phyloP scores from a whole-genome alignment of 768 basidiomycete species.

The Pulveroboletus ravenelii region DNA sequence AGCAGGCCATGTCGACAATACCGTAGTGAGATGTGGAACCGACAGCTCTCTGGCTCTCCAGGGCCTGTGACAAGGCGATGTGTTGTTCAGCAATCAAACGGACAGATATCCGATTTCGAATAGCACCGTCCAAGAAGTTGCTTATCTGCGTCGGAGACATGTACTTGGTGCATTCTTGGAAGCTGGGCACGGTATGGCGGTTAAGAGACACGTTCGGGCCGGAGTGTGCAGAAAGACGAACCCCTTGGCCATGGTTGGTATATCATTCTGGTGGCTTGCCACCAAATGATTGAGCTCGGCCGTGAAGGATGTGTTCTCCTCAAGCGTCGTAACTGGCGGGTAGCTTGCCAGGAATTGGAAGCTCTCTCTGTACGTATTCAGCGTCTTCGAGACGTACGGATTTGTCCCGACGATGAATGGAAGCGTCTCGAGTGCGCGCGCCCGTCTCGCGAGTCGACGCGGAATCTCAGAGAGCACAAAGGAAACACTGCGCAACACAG shows the following conservation, averaged over 20 bases:
- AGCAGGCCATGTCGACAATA: slow-evolving; percentile 69
- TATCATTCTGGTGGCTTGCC: slow-evolving; percentile 77
- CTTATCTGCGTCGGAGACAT: slow-evolving; percentile 78
- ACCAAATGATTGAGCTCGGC: slow-evolving; percentile 68
- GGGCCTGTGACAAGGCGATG: slow-evolving; percentile 71
- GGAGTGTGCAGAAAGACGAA: slow-evolving; percentile 27
- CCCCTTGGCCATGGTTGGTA: slow-evolving; percentile 90
- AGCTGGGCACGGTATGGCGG: slow-evolving; percentile 39
- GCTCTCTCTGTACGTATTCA: slow-evolving; percentile 64
- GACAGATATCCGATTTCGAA: slow-evolving; percentile 82
- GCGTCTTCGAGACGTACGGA: slow-evolving; percentile 72
- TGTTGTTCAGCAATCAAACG: slow-evolving; percentile 90
- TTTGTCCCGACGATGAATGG: slow-evolving; percentile 90
- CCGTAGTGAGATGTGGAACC: slow-evolving; percentile 49
- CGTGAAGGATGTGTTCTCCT: slow-evolving; percentile 67
- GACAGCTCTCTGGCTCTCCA: slow-evolving; percentile 38
- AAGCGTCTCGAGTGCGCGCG: slow-evolving; percentile 66
- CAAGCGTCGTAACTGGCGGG: slow-evolving; percentile 56
- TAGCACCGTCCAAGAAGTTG: slow-evolving; percentile 77
- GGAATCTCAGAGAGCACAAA: slow-evolving; percentile 77
- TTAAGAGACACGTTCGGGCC: not conserved
- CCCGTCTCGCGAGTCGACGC: slow-evolving; percentile 67
- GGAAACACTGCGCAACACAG: slow-evolving; percentile 67
- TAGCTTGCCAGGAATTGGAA: slow-evolving; percentile 68
- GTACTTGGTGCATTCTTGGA: slow-evolving; percentile 82